Conservation (phyloP, 2,329 filamentous ascomycete genomes). For the Mollisiaceae sp. region DNA sequence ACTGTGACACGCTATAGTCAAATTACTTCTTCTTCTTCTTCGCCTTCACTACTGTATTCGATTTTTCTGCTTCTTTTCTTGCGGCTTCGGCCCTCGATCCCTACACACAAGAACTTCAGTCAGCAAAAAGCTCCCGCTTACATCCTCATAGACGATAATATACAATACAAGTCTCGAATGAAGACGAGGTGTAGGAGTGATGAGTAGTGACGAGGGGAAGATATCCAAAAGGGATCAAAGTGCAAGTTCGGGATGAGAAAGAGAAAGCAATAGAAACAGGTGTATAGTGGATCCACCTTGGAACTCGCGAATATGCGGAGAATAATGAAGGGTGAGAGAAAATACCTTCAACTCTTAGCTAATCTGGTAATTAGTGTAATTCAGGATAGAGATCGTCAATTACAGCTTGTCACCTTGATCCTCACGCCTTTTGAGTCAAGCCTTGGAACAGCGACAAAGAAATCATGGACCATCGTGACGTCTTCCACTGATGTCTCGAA, state of each 20-base stretch:
- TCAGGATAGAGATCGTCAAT: no score
- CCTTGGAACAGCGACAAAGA: constrained; percentile 9
- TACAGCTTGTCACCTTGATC: background rate
- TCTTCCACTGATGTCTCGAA: background rate
- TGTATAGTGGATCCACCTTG: background rate
- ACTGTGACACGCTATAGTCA: constrained; percentile 9
- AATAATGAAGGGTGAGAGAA: background rate
- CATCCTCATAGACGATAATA: constrained; percentile 16
- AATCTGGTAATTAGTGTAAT: no score
- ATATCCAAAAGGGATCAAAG: background rate
- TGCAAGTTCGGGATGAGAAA: constrained; percentile 2
- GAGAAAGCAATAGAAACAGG: background rate
- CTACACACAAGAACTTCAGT: background rate
- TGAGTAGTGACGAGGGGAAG: background rate
- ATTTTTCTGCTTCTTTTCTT: no score
- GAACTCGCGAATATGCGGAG: background rate
- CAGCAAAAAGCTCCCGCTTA: background rate
- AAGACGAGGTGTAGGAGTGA: background rate
- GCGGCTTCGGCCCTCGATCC: constrained; percentile 12
- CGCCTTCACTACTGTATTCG: no score
- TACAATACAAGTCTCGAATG: constrained; percentile 15
- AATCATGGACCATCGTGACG: constrained; percentile 9
- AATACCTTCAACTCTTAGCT: background rate
- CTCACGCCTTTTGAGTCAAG: constrained; percentile 7
- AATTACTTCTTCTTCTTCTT: background rate